Evolutionary conservation across 345 rosid genomes (phyloP), one percentile per base, ranked within the genome.

Genomic region (Erysimum cheiranthoides): DNA sequence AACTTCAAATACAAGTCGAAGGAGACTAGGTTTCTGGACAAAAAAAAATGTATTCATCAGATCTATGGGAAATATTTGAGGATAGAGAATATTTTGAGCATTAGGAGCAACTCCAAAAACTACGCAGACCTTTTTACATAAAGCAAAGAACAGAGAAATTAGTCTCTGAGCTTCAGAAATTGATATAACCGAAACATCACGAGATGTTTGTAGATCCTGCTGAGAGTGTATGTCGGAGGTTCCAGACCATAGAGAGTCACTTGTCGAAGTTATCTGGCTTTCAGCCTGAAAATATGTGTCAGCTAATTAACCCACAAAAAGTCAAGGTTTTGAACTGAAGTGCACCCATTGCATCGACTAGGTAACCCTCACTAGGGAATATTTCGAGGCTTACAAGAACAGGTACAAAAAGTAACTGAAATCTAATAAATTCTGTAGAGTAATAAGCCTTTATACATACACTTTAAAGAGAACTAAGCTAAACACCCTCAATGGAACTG

Each of bases 81-180:
- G 50, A 39, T 8, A 59, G 30, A 68, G 54, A 16, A 32, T 61
- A 45, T 35, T 63, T 51, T 31, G 57, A 59, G 71, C 16, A 61
- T 66, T 61, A 65, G 45, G 53, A 76, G 70, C 32, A 58, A 18
- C 54, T 42, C 34, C 58, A 49, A 39, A 52, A 59, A 47, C 30
- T 53, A 42, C 14, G 56, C 85, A 61, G 58, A 94, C 99, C 97
- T 94, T 92, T 70, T 90, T 90, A 77, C 97, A 94, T 62, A 94
- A 88, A 74, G 98, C 97, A 68, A 90, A 94, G 85, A 84, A 90
- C 77, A 94, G 81, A 76, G 99, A 94, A 77, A 86, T 78, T n/a
- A 83, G 84, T 66, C 93, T 86, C 75, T 94, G 99, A 72, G 92
- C 92, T 82, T 92, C 99, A 71, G 92, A 66, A 74, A 83, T 52